phyloP scores from a whole-genome alignment of 1,284 basidiomycete species.

The Trametes hirsuta region DNA sequence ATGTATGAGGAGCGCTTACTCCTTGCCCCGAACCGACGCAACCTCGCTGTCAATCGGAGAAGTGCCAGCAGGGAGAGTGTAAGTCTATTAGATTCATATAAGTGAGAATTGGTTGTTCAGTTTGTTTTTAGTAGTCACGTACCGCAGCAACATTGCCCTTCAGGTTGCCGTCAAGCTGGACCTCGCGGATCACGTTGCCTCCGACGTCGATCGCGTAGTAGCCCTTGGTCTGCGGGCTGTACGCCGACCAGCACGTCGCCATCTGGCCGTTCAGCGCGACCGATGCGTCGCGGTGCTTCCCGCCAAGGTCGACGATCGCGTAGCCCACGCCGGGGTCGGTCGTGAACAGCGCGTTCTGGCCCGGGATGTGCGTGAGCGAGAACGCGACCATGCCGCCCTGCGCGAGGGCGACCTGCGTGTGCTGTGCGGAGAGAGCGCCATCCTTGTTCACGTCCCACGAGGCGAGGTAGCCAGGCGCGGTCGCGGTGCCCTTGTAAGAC shows the following conservation, averaged over 20 bases:
- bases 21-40: conserved; percentile 33
- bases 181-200: conserved; percentile 47
- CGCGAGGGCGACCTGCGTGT: conserved; percentile 27
- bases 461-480: conserved; percentile 50
- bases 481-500: conserved; percentile 49
- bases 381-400: conserved; percentile 36
- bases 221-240: conserved; percentile 48
- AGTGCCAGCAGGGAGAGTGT: conserved; percentile 29
- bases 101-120: conserved; percentile 5
- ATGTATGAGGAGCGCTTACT: conserved; percentile 26
- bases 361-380: conserved; percentile 36
- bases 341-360: conserved; percentile 36
- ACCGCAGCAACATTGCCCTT: conserved; percentile 48
- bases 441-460: conserved; percentile 45
- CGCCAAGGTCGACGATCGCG: conserved; percentile 35
- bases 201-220: conserved; percentile 53
- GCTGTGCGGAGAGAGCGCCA: conserved; percentile 35
- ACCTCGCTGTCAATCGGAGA: conserved; percentile 35
- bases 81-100: conserved; percentile 17
- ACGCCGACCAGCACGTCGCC: conserved; percentile 53
- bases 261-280: conserved; percentile 43
- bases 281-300: conserved; percentile 18
- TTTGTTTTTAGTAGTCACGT: conserved; percentile 12
- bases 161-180: conserved; percentile 48
- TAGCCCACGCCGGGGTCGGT: conserved; percentile 39